Conservation (phyloP, 2,329 filamentous ascomycete genomes). For the Neofusicoccum kwambonambiense region DNA sequence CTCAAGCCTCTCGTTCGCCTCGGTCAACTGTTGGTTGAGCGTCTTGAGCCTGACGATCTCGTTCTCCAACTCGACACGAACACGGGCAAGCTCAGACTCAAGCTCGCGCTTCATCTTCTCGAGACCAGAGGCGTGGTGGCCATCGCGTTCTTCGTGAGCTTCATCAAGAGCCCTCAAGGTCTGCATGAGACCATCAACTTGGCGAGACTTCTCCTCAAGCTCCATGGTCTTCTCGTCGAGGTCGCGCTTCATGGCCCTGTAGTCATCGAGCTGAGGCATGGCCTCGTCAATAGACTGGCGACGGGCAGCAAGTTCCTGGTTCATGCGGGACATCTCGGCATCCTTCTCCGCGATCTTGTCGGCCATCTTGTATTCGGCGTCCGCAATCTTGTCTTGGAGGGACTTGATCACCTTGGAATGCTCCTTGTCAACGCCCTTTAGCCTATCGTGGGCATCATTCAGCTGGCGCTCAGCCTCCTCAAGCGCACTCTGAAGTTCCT, state of each 20-base stretch:
- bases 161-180: constrained; percentile 12
- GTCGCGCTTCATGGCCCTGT: constrained; percentile 12
- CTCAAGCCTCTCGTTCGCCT: constrained; percentile 15
- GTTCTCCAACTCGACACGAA: constrained; percentile 14
- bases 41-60: constrained; percentile 18
- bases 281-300: constrained; percentile 17
- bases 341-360: constrained; percentile 17
- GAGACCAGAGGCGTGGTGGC: constrained; percentile 12
- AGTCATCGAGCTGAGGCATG: constrained; percentile 16
- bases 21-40: constrained; percentile 14
- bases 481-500: constrained; percentile 12
- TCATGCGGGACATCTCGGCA: constrained; percentile 17
- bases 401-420: constrained; percentile 15
- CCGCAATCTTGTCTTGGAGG: constrained; percentile 15
- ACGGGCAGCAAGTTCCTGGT: constrained; percentile 15
- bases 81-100: background rate
- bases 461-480: constrained; percentile 10
- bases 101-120: constrained; percentile 16
- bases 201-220: constrained; percentile 17
- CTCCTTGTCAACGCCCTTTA: constrained; percentile 10
- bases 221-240: constrained; percentile 17
- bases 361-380: constrained; percentile 14
- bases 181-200: constrained; percentile 19
- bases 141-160: constrained; percentile 15
- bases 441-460: constrained; percentile 5